A percentile compares a stretch with the other conserved stretches of the same genome.
Evolutionary conservation across 75 land plant genomes (phyloP).

Genomic region (Larix kaempferi): DNA sequence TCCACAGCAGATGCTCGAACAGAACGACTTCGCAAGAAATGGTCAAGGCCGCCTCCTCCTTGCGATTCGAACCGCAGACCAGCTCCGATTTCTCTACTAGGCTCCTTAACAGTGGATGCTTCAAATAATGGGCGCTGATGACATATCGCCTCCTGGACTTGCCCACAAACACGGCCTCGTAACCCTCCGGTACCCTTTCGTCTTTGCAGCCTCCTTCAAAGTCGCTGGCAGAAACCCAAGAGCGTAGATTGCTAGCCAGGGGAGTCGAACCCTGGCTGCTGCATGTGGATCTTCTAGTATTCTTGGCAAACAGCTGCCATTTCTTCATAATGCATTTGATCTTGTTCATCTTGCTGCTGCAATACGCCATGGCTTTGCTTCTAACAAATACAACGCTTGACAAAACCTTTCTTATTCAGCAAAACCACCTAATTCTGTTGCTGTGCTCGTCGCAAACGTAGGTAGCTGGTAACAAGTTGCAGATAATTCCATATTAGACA

Average conservation of each 20-base stretch:
- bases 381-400: too few relatives aligned
- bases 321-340: constrained; percentile 5
- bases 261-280: not conserved
- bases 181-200: constrained; percentile 4
- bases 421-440: too few relatives aligned
- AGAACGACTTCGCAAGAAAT: constrained; percentile 76
- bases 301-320: not conserved
- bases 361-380: too few relatives aligned
- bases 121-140: constrained; percentile 34
- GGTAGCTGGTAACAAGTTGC: too few relatives aligned
- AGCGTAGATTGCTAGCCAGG: not conserved
- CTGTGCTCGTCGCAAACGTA: too few relatives aligned
- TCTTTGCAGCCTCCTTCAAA: not conserved
- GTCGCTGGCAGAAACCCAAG: not conserved
- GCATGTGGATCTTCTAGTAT: not conserved
- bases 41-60: constrained; percentile 11
- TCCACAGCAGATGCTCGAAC: constrained; percentile 85
- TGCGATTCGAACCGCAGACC: too few relatives aligned
- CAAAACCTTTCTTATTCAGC: too few relatives aligned
- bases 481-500: too few relatives aligned
- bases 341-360: not conserved
- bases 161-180: constrained; percentile 30
- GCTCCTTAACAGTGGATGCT: constrained; percentile 41
- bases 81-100: constrained; percentile 23
- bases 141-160: constrained; percentile 41